Evolutionary conservation across 495 filamentous ascomycete species (phyloP), one percentile per base, ranked within the genome.

Genomic region (Amniculicola lignicola): DNA sequence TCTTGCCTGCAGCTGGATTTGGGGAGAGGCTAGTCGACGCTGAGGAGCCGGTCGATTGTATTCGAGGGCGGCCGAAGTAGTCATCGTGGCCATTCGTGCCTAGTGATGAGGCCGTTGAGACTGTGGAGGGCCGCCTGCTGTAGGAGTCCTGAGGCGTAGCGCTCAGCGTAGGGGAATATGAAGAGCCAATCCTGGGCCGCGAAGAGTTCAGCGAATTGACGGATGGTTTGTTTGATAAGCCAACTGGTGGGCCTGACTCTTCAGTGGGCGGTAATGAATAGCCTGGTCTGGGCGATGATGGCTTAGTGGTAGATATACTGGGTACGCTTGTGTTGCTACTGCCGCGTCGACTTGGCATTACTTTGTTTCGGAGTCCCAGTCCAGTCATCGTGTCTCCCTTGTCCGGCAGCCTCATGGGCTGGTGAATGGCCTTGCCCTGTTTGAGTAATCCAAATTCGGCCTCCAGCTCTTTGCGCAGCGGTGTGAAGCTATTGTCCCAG

Each of bases 401-500:
- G 31, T 69, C 66, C 7, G 68, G 73, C 29, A 72, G 56, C 45
- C 54, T 74, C 77, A 86, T 82, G 2, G 84, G 75, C 57, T 77
- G 71, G 29, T 82, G 82, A n/a, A 87, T 75, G 3, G 83, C 81
- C 70, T 91, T 96, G 24, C 91, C 90, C 21, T 79, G 77, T 23
- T 82, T 78, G 38, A 97, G 77, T 56, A 77, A 79, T 48, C 69
- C 72, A 54, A 96, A 77, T 36, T 69, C 67, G n/a, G 73, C 77
- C 72, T 97, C 92, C 33, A 89, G 66, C 39, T 95, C 77, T 43
- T 79, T 72, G 52, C 86, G 85, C 41, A 85, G 66, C 0, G 86
- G 79, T 9, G 78, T 75, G 67, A 85, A 88, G 51, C 76, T 77
- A 6, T 67, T 70, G 36, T 87, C 79, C 87, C 87, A 97, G 38